These are phyloP conservation scores for Meyerozyma sp. DNA, from an alignment of 1,139 yeast genomes.

Conservation along the genomic window DNA sequence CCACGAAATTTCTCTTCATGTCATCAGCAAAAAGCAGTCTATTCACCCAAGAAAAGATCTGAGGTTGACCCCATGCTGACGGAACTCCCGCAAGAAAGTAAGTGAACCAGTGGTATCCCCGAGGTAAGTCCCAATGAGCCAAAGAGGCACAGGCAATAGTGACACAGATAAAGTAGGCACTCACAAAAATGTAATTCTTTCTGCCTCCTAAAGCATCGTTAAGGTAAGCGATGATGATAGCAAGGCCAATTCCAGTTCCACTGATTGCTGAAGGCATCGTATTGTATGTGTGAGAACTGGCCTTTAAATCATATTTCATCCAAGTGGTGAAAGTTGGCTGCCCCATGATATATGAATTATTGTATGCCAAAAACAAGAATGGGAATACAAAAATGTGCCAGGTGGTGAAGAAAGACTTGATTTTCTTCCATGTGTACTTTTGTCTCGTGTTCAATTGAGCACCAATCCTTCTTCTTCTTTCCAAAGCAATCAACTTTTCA, in stretches of 20 bases:
- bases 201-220: slow-evolving; percentile 43
- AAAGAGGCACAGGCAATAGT: slow-evolving; percentile 40
- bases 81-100: slow-evolving; percentile 47
- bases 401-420: slow-evolving; percentile 38
- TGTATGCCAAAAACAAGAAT: slow-evolving; percentile 43
- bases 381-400: slow-evolving; percentile 51
- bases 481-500: slow-evolving; percentile 28
- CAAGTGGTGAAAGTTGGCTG: slow-evolving; percentile 51
- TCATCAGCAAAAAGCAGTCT: slow-evolving; percentile 39
- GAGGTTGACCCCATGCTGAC: slow-evolving; percentile 37
- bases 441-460: slow-evolving; percentile 42
- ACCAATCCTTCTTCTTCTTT: slow-evolving; percentile 38
- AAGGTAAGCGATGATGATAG: slow-evolving; percentile 33
- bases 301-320: slow-evolving; percentile 41
- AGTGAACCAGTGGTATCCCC: slow-evolving; percentile 43
- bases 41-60: slow-evolving; percentile 57
- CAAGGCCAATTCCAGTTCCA: slow-evolving; percentile 39
- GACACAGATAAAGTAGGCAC: slow-evolving; percentile 27
- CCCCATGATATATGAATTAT: slow-evolving; percentile 36
- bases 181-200: slow-evolving; percentile 32
- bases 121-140: slow-evolving; percentile 42
- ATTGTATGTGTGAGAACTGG: slow-evolving; percentile 38
- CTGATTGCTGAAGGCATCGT: slow-evolving; percentile 43
- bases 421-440: slow-evolving; percentile 33
- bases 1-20: slow-evolving; percentile 46